A percentile compares a stretch with the other conserved stretches of the same genome.
Evolutionary conservation across 2,329 filamentous ascomycete genomes (phyloP).

Genomic region (Pezicula rhizophila): DNA sequence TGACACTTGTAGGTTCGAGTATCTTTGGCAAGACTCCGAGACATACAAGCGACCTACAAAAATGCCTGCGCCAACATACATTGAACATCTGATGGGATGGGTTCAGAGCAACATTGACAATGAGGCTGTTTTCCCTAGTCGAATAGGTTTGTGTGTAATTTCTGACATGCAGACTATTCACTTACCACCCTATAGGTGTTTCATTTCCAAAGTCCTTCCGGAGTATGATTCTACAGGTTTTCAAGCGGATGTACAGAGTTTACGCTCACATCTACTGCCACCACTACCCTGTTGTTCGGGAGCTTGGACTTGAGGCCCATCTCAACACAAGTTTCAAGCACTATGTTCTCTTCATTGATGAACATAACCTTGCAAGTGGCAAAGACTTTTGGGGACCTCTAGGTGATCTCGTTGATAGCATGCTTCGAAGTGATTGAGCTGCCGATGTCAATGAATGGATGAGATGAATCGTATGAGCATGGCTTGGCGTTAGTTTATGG

Average conservation of each 20-base stretch:
- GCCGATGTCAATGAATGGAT: conserved; percentile 9
- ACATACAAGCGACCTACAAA: conserved; percentile 95
- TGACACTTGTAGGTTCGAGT: conserved; percentile 68
- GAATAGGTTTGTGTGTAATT: conserved; percentile 55
- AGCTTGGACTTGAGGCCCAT: conserved; percentile 91
- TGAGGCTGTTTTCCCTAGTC: conserved; percentile 87
- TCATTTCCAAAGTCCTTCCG: conserved; percentile 93
- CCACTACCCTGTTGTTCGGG: conserved; percentile 94
- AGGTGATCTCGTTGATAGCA: conserved; percentile 93
- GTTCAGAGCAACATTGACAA: conserved; percentile 94
- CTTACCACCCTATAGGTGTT: conserved; percentile 51
- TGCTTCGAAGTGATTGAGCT: conserved; percentile 74
- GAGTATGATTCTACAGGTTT: conserved; percentile 83
- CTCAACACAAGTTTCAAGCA: conserved; percentile 99
- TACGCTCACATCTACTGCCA: conserved; percentile 99
- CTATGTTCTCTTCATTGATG: conserved; percentile 97
- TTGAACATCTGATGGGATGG: conserved; percentile 97
- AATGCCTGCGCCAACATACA: conserved; percentile 95
- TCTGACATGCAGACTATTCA: conserved; percentile 30
- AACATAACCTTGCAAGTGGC: conserved; percentile 85
- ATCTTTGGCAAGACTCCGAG: conserved; percentile 95
- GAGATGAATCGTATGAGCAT: conserved; percentile 11
- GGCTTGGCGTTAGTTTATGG: conserved; percentile 14
- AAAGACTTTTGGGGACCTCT: conserved; percentile 97
- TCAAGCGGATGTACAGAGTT: conserved; percentile 97